Percentiles rank a stretch among this genome's conserved stretches.
phyloP scores from a whole-genome alignment of 1,284 basidiomycete genomes.

The Leccinum griseonigrum region DNA sequence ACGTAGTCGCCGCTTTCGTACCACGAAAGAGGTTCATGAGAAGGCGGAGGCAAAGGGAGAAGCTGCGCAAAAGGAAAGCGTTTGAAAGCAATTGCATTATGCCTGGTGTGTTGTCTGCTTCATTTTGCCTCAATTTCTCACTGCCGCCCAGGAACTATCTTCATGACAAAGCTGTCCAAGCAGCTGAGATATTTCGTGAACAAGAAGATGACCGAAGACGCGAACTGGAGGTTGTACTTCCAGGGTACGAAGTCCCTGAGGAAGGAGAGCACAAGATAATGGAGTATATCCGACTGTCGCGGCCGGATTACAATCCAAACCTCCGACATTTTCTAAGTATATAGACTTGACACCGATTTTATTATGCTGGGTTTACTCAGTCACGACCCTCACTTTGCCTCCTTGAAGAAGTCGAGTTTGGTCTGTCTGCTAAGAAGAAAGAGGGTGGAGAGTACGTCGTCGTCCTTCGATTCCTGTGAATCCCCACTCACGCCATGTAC shows the following conservation, averaged over 20 bases:
- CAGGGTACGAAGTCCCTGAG: slow-evolving; percentile 98
- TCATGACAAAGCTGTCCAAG: slow-evolving; percentile 89
- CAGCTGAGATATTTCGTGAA: slow-evolving; percentile 96
- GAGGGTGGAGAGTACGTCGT: slow-evolving; percentile 58
- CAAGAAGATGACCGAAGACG: slow-evolving; percentile 95
- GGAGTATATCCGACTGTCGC: slow-evolving; percentile 95
- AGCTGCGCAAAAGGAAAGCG: slow-evolving; percentile 88
- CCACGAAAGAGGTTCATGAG: slow-evolving; percentile 89
- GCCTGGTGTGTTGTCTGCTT: slow-evolving; percentile 62
- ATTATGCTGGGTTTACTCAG: slow-evolving; percentile 98
- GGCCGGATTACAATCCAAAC: slow-evolving; percentile 92
- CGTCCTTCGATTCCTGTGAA: slow-evolving; percentile 2
- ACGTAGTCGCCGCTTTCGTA: slow-evolving; percentile 89
- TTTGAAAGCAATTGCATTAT: slow-evolving; percentile 99
- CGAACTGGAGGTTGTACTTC: slow-evolving; percentile 94
- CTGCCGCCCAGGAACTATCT: slow-evolving; percentile 71
- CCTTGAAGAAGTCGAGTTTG: slow-evolving; percentile 98
- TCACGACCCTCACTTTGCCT: slow-evolving; percentile 98
- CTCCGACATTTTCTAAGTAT: slow-evolving; percentile 87
- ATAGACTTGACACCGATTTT: slow-evolving; percentile 97
- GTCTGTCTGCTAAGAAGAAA: slow-evolving; percentile 75
- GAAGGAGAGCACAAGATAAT: slow-evolving; percentile 99
- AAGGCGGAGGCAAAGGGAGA: slow-evolving; percentile 90
- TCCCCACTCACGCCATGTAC: slow-evolving; percentile 11
- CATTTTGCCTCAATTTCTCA: background rate